Base-by-base conservation (phyloP, 148 eudicot genomes). In the Oxyria digyna region DNA sequence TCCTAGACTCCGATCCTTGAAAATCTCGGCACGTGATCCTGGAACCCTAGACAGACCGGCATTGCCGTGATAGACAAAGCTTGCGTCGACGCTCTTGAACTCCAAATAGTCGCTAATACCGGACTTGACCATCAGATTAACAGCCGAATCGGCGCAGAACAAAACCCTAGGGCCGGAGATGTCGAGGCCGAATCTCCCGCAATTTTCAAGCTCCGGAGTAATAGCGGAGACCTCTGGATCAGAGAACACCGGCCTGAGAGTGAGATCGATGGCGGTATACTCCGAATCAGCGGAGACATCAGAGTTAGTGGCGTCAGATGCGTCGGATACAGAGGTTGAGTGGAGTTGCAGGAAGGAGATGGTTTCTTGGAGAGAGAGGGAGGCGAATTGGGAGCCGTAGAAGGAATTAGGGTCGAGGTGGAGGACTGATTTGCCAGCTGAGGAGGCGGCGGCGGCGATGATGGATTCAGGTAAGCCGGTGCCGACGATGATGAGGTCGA, bases 341-440 rank as follows among this genome's bases (percentile, higher is more conserved):
- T 72, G 79, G 29, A 76, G 48, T 18, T 70, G 75, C 77, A 86
- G 79, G 69, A 77, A 82, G 68, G 83, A 67, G 26, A 75, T 35
- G 69, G 85, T 67, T 8, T 82, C 83, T 66, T 73, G 38, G 63
- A 82, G 82, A 37, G 91, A 76, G 69, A 87, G 88, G 62, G 95
- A 83, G 62, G 98, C 68, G 81, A 79, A 87, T 74, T 80, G 90
- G 68, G 78, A 66, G 70, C 98, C 98, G 74, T 93, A 93, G 78
- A 79, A 87, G 67, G 95, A 78, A 80, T 85, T 89, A 12, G 95
- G 87, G 73, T 93, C 98, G 68, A 93, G 85, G 72, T 89, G 96
- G 75, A 93, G 96, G 82, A 93, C 96, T 49, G 96, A 31, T 82
- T 86, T 93, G 0, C 87, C 88, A 81, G 81, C 79, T 66, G 88